Evolutionary conservation across 108 stramenopile genomes (phyloP).

Genomic region (Seminavis robusta): DNA sequence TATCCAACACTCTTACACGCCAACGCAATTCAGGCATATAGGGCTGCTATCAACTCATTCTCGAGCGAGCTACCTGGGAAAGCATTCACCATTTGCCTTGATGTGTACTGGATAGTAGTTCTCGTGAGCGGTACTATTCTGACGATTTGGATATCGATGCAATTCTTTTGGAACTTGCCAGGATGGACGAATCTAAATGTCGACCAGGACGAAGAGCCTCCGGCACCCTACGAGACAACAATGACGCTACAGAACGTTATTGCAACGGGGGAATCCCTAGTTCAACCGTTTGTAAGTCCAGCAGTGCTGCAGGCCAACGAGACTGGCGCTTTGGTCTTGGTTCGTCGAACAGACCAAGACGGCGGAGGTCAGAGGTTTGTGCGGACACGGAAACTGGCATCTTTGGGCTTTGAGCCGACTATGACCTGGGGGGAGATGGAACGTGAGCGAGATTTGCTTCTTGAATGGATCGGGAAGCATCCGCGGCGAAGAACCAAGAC

Average conservation of each 20-base stretch:
- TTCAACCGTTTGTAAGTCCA: slow-evolving; percentile 64
- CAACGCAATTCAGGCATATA: slow-evolving; percentile 73
- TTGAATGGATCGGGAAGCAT: slow-evolving; percentile 50
- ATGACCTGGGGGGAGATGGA: slow-evolving; percentile 56
- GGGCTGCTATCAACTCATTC: slow-evolving; percentile 65
- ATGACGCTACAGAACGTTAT: slow-evolving; percentile 43
- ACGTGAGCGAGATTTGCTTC: slow-evolving; percentile 51
- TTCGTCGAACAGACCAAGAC: slow-evolving; percentile 35
- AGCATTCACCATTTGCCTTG: slow-evolving; percentile 33
- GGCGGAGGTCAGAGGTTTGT: slow-evolving; percentile 33
- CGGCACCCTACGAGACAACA: slow-evolving; percentile 66
- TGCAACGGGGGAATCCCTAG: slow-evolving; percentile 64
- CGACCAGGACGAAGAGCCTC: slow-evolving; percentile 61
- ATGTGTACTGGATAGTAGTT: slow-evolving; percentile 59
- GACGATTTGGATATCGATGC: slow-evolving; percentile 52
- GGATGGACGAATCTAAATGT: slow-evolving; percentile 59
- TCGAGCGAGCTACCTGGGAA: slow-evolving; percentile 37
- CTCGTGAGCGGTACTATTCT: slow-evolving; percentile 48
- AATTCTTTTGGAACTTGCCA: slow-evolving; percentile 60
- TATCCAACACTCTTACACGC: slow-evolving; percentile 72
- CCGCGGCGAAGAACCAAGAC: slow-evolving; percentile 37
- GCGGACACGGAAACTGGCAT: slow-evolving; percentile 53
- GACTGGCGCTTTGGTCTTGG: slow-evolving; percentile 56
- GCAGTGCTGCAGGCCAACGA: slow-evolving; percentile 80
- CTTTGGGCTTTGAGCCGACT: slow-evolving; percentile 78